Percentiles rank a stretch among this genome's conserved stretches.
Evolutionary conservation across 352 stramenopile genomes (phyloP).

Genomic region (Aphanomyces cochlioides): DNA sequence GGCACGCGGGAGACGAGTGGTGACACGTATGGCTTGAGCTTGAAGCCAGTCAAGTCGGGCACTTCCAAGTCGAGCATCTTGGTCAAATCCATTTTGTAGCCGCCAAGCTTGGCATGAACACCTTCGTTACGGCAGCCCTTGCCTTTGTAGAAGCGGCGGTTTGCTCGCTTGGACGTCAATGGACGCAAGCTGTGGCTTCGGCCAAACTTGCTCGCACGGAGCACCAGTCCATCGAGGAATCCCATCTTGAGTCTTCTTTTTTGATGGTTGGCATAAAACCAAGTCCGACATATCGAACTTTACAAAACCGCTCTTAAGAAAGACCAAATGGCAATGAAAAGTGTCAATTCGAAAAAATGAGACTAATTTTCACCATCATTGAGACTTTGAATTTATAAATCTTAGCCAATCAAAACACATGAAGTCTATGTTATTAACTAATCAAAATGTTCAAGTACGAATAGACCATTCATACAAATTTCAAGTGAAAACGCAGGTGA

Average conservation of each 20-base stretch:
- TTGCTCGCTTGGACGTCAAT: constrained; percentile 90
- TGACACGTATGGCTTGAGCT: constrained; percentile 85
- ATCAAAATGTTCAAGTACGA: too few relatives aligned
- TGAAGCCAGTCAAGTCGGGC: constrained; percentile 91
- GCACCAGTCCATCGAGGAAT: constrained; percentile 72
- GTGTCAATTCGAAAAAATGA: too few relatives aligned
- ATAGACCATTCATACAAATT: too few relatives aligned
- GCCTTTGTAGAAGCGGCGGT: constrained; percentile 95
- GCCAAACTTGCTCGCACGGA: constrained; percentile 82
- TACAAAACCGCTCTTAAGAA: too few relatives aligned
- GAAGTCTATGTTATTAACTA: too few relatives aligned
- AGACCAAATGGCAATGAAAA: too few relatives aligned
- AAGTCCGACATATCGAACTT: too few relatives aligned
- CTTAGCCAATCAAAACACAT: too few relatives aligned
- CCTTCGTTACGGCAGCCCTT: constrained; percentile 92
- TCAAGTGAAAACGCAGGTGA: too few relatives aligned
- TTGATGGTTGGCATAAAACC: too few relatives aligned
- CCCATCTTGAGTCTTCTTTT: constrained; percentile 43
- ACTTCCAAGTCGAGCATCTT: constrained; percentile 91
- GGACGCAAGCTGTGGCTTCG: constrained; percentile 78
- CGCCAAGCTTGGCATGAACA: constrained; percentile 86
- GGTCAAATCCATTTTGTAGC: constrained; percentile 88
- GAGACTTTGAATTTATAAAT: too few relatives aligned
- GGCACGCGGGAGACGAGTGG: constrained; percentile 40
- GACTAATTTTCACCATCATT: too few relatives aligned